Base-by-base conservation (phyloP, 345 rosid genomes). In the Cardamine occulta region DNA sequence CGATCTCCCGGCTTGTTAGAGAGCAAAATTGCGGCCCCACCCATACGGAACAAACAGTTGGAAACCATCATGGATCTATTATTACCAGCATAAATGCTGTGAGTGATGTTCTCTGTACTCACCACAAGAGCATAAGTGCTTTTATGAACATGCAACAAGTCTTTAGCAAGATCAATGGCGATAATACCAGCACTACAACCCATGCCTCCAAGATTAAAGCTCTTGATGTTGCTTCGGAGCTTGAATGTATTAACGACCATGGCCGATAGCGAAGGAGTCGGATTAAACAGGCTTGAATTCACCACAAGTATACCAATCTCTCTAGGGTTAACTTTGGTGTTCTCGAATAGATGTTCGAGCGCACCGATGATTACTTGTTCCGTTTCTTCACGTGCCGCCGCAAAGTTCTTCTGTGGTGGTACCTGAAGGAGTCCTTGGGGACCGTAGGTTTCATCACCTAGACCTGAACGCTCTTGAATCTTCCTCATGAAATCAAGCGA, bases 171-270 rank as follows among this genome's bases (percentile, higher is more conserved):
- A 78, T 86, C 92, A 40, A 89, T 64, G 0, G 90, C 85, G 7
- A 89, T 86, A 15, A 89, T 83, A 34, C 95, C 89, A 55, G 95
- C 95, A 79, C 92, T 89, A 72, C 95, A 89, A 13, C 95, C 95
- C 95, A 89, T 89, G n/a, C 92, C 95, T 23, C 95, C 92, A 24
- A 89, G 83, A 65, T 82, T 88, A 34, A 72, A 88, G 68, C 89
- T 88, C 79, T 78, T 74, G 28, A 88, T 78, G 57, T 88, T 87
- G 19, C 92, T 88, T 47, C 92, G 84, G 26, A 89, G 51, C 58
- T 82, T 87, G 57, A 86, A 89, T 47, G 75, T 88, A 9, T 86
- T 89, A 64, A 89, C 85, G 35, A 88, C 86, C 87, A 88, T 89
- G 1, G 92, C 92, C 0, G 95, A 87, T 34, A 89, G 49, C 0